These are phyloP conservation scores for Magnaporthales sp. DNA, from an alignment of 2,329 filamentous ascomycete species.

Conservation along the genomic window DNA sequence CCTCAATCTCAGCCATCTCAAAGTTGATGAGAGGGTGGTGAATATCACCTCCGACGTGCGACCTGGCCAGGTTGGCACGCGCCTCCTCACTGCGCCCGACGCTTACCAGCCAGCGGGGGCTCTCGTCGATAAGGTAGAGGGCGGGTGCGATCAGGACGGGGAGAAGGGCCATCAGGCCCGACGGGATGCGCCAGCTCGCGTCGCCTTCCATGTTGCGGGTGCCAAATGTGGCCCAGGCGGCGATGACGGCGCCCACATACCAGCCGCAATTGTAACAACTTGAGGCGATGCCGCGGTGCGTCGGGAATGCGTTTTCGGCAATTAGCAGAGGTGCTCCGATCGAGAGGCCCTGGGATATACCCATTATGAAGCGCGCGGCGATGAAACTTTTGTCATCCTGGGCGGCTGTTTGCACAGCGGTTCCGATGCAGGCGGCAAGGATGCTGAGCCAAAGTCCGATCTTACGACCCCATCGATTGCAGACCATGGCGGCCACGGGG, in stretches of 20 bases:
- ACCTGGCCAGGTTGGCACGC: constrained; percentile 16
- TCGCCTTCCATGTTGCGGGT: constrained; percentile 29
- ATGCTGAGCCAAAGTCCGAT: constrained; percentile 25
- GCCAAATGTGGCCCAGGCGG: constrained; percentile 36
- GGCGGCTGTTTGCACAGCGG: constrained; percentile 22
- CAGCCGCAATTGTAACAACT: background rate
- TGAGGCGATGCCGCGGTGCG: constrained; percentile 7
- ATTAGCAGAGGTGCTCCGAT: constrained; percentile 8
- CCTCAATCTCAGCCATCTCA: constrained; percentile 36
- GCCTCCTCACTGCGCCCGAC: constrained; percentile 6
- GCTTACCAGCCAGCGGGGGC: constrained; percentile 26
- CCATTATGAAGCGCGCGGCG: constrained; percentile 21
- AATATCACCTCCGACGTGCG: constrained; percentile 25
- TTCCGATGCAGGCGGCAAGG: constrained; percentile 19
- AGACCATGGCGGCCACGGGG: constrained; percentile 11
- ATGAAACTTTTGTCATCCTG: constrained; percentile 20
- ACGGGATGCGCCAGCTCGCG: constrained; percentile 29
- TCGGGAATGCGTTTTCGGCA: constrained; percentile 11
- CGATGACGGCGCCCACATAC: constrained; percentile 18
- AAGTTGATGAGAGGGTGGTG: background rate
- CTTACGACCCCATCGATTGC: constrained; percentile 28
- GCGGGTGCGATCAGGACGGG: constrained; percentile 28
- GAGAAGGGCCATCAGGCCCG: constrained; percentile 11
- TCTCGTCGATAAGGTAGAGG: constrained; percentile 27
- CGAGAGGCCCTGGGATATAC: constrained; percentile 2